Evolutionary conservation across 768 basidiomycete genomes (phyloP).

Genomic region (Mycena alexandri): DNA sequence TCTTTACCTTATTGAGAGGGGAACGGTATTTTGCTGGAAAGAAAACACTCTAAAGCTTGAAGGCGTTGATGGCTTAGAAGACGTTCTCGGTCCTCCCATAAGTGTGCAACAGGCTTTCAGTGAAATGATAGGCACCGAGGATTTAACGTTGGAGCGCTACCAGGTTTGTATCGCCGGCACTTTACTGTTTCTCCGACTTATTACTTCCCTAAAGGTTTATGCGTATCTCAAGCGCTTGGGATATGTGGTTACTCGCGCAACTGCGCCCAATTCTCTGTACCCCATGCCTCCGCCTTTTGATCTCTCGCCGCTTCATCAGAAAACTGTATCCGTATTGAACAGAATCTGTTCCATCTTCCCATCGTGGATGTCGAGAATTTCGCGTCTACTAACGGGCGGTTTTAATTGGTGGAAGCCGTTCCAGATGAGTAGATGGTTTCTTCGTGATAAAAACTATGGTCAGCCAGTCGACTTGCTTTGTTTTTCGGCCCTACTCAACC

Average conservation of each 20-base stretch:
- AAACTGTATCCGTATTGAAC: conserved; percentile 47
- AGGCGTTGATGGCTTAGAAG: conserved; percentile 51
- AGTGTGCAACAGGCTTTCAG: conserved; percentile 91
- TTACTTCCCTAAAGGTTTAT: conserved; percentile 74
- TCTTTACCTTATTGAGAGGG: conserved; percentile 92
- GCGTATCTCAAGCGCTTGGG: conserved; percentile 93
- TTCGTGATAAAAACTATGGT: conserved; percentile 68
- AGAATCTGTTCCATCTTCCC: conserved; percentile 52
- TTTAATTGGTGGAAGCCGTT: conserved; percentile 79
- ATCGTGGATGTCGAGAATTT: conserved; percentile 47
- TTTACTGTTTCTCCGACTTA: conserved; percentile 18
- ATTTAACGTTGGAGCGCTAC: conserved; percentile 86
- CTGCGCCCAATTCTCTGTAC: conserved; percentile 68
- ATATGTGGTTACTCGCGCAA: conserved; percentile 86
- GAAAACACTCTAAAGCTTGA: conserved; percentile 50
- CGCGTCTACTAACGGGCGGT: conserved; percentile 46
- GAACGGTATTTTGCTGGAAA: conserved; percentile 88
- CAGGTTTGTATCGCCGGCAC: conserved; percentile 67
- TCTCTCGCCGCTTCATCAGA: conserved; percentile 30
- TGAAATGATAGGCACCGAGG: conserved; percentile 86
- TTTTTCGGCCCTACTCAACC: neutral
- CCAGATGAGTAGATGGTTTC: conserved; percentile 60
- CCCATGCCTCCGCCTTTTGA: conserved; percentile 58
- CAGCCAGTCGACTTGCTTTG: conserved; percentile 36
- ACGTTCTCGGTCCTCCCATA: conserved; percentile 79